Evolutionary conservation across 2,329 filamentous ascomycete species (phyloP).

Genomic region (Penicillium sp.): DNA sequence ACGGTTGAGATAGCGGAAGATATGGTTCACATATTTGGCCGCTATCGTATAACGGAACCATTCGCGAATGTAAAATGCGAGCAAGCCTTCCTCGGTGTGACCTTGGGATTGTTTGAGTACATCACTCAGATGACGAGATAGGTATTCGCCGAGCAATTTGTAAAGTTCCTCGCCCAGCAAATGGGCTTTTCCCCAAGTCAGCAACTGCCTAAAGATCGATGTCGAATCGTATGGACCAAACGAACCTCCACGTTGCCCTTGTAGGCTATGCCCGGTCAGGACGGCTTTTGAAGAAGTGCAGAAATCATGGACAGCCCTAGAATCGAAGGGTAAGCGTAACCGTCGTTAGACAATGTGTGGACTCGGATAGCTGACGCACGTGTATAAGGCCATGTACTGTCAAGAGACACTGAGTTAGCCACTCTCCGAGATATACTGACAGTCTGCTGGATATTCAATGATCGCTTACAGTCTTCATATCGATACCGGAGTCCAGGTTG

Average conservation of each 20-base stretch:
- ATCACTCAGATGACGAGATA: slow-evolving; percentile 68
- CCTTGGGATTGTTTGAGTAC: slow-evolving; percentile 69
- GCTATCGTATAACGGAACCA: slow-evolving; percentile 95
- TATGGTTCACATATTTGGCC: slow-evolving; percentile 94
- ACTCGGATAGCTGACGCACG: slow-evolving; percentile 49
- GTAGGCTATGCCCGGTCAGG: slow-evolving; percentile 50
- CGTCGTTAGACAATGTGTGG: slow-evolving; percentile 21
- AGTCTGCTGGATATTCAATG: not conserved
- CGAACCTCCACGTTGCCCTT: slow-evolving; percentile 68
- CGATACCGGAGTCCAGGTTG: slow-evolving; percentile 84
- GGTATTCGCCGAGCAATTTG: slow-evolving; percentile 81
- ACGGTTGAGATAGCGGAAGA: slow-evolving; percentile 92
- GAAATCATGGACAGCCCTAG: slow-evolving; percentile 91
- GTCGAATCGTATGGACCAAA: slow-evolving; percentile 3
- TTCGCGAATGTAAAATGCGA: slow-evolving; percentile 92
- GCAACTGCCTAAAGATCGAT: not conserved
- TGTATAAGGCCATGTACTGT: slow-evolving; percentile 94
- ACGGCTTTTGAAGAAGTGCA: slow-evolving; percentile 96
- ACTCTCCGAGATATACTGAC: not conserved
- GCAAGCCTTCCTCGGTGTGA: slow-evolving; percentile 83
- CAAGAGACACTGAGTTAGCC: slow-evolving; percentile 17
- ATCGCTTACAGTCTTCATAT: slow-evolving; percentile 70
- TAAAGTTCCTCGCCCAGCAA: slow-evolving; percentile 95
- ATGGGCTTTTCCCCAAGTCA: slow-evolving; percentile 59
- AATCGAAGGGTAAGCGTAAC: slow-evolving; percentile 16